Evolutionary conservation across 306 rosid species (phyloP).

Genomic region (Purshia tridentata): DNA sequence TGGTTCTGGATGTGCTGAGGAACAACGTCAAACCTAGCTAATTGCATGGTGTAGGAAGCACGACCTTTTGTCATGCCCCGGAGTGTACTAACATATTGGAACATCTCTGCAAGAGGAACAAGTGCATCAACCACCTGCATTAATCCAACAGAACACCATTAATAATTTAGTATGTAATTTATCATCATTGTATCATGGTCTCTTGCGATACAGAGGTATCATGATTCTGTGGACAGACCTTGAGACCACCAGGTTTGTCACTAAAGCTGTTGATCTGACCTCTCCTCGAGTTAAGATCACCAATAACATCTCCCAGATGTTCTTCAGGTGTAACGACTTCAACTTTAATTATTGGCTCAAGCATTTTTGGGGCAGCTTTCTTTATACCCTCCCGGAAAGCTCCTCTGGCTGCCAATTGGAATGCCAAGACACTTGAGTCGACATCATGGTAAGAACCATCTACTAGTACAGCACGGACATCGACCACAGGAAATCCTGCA

Average conservation of each 20-base stretch:
- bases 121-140: constrained; percentile 84
- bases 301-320: constrained; percentile 95
- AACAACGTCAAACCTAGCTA: constrained; percentile 86
- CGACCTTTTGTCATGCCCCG: constrained; percentile 99
- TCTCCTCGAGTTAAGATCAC: constrained; percentile 98
- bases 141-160: constrained; percentile 1
- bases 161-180: neutral
- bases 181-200: too few species aligned
- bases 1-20: constrained; percentile 93
- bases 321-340: constrained; percentile 97
- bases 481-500: constrained; percentile 95
- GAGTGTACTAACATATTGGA: constrained; percentile 87
- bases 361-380: constrained; percentile 87
- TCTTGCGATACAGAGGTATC: neutral
- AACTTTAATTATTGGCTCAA: constrained; percentile 92
- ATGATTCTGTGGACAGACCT: constrained; percentile 44
- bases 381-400: constrained; percentile 86
- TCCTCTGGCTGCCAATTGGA: constrained; percentile 97
- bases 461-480: constrained; percentile 71
- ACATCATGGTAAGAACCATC: constrained; percentile 97
- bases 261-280: constrained; percentile 92
- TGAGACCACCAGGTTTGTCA: constrained; percentile 97
- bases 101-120: constrained; percentile 98
- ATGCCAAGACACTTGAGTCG: constrained; percentile 93
- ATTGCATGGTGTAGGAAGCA: constrained; percentile 92